These are phyloP conservation scores for Thermothelomyces thermophilus DNA, from an alignment of 2,329 filamentous ascomycete genomes.

Conservation along the genomic window DNA sequence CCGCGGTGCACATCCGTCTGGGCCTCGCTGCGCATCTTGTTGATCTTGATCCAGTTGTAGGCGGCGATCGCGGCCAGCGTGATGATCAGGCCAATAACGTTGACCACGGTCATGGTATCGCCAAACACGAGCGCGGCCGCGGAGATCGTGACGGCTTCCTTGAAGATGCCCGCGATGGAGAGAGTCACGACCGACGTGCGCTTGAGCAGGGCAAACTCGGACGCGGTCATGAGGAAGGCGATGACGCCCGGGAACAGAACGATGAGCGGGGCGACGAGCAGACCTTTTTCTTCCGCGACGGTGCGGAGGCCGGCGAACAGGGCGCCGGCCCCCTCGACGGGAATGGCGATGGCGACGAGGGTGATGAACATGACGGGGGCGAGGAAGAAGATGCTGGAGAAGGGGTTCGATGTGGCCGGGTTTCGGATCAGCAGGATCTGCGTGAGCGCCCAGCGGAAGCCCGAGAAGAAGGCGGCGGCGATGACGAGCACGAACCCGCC, in stretches of 20 bases:
- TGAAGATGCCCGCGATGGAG: slow-evolving; percentile 96
- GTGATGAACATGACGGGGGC: slow-evolving; percentile 92
- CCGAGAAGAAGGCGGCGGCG: slow-evolving; percentile 86
- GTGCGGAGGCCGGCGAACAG: slow-evolving; percentile 59
- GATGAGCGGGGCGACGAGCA: slow-evolving; percentile 59
- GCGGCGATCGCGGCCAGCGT: slow-evolving; percentile 80
- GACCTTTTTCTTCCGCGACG: slow-evolving; percentile 63
- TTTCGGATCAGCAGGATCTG: slow-evolving; percentile 92
- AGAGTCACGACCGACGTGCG: slow-evolving; percentile 93
- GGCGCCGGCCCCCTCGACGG: slow-evolving; percentile 70
- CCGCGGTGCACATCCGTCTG: slow-evolving; percentile 42
- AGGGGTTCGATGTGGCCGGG: slow-evolving; percentile 91
- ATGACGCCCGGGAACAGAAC: slow-evolving; percentile 84
- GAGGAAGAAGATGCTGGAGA: slow-evolving; percentile 96
- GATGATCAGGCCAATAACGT: slow-evolving; percentile 77
- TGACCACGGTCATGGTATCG: slow-evolving; percentile 80
- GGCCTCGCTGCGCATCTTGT: slow-evolving; percentile 77
- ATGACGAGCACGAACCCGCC: slow-evolving; percentile 90
- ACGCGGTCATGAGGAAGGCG: slow-evolving; percentile 93
- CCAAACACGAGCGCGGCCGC: slow-evolving; percentile 84
- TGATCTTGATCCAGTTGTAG: slow-evolving; percentile 94
- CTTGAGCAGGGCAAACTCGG: slow-evolving; percentile 90
- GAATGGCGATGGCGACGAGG: slow-evolving; percentile 71
- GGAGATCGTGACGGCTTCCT: slow-evolving; percentile 93
- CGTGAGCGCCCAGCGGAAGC: slow-evolving; percentile 97